Conservation (phyloP, 2,329 filamentous ascomycete genomes). For the Elsinoe batatas region DNA sequence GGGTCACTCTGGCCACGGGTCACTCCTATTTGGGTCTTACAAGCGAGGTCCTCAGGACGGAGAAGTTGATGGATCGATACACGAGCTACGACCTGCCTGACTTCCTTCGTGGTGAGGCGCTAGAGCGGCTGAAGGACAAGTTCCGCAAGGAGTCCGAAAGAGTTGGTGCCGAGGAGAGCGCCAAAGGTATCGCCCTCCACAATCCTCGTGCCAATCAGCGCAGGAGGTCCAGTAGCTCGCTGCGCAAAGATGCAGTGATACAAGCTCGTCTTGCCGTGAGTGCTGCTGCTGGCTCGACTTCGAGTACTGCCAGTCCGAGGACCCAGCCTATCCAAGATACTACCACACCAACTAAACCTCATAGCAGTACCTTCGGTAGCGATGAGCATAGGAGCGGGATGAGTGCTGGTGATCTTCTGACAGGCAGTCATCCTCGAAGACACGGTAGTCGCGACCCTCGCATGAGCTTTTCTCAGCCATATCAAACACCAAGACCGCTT, state of each 20-base stretch:
- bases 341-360: slow-evolving; percentile 12
- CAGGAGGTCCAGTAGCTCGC: slow-evolving; percentile 60
- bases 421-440: slow-evolving; percentile 63
- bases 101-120: slow-evolving; percentile 70
- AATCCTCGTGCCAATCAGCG: slow-evolving; percentile 60
- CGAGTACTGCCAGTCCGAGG: background rate
- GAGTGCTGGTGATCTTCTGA: slow-evolving; percentile 58
- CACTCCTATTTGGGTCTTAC: slow-evolving; percentile 91
- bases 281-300: background rate
- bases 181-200: slow-evolving; percentile 90
- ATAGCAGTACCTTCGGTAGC: slow-evolving; percentile 10
- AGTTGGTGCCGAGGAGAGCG: slow-evolving; percentile 67
- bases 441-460: slow-evolving; percentile 42
- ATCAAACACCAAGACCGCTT: slow-evolving; percentile 30
- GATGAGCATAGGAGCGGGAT: slow-evolving; percentile 32
- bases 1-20: slow-evolving; percentile 88
- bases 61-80: slow-evolving; percentile 87
- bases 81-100: slow-evolving; percentile 88
- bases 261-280: slow-evolving; percentile 48
- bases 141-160: slow-evolving; percentile 70
- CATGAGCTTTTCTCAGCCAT: slow-evolving; percentile 40
- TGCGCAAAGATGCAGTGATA: slow-evolving; percentile 70
- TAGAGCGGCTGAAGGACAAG: slow-evolving; percentile 84
- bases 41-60: slow-evolving; percentile 82
- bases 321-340: slow-evolving; percentile 1